Evolutionary conservation across 2,329 filamentous ascomycete species (phyloP).

Genomic region (Aspergillus ustus): DNA sequence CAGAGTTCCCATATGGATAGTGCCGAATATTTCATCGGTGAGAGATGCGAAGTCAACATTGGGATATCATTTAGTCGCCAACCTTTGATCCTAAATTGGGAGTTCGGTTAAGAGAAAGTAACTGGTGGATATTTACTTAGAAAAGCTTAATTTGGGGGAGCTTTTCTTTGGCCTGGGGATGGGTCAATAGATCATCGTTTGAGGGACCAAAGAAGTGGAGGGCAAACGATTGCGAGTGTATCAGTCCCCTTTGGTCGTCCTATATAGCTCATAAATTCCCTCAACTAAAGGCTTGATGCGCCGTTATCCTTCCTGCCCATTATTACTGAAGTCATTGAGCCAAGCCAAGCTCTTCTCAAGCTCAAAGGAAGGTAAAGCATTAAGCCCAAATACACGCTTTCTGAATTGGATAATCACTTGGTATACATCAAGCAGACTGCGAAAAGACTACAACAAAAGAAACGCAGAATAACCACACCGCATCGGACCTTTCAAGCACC

Average conservation of each 20-base stretch:
- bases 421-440: not conserved
- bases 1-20: constrained; percentile 15
- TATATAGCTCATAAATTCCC: too few species aligned
- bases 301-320: too few species aligned
- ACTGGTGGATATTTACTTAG: too few species aligned
- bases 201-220: too few species aligned
- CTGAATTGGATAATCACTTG: not conserved
- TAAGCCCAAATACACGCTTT: not conserved
- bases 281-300: too few species aligned
- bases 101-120: constrained; percentile 24
- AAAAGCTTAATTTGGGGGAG: too few species aligned
- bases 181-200: too few species aligned
- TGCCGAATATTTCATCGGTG: not conserved
- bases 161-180: too few species aligned
- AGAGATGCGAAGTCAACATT: constrained; percentile 57
- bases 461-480: not conserved
- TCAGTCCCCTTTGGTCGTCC: too few species aligned
- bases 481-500: not conserved
- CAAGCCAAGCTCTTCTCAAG: not conserved
- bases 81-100: constrained; percentile 63
- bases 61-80: constrained; percentile 59
- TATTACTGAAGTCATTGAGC: not conserved
- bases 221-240: too few species aligned
- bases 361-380: not conserved
- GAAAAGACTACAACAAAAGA: not conserved